phyloP scores from a whole-genome alignment of 2,329 filamentous ascomycete genomes.

The Aspergillus bombycis region DNA sequence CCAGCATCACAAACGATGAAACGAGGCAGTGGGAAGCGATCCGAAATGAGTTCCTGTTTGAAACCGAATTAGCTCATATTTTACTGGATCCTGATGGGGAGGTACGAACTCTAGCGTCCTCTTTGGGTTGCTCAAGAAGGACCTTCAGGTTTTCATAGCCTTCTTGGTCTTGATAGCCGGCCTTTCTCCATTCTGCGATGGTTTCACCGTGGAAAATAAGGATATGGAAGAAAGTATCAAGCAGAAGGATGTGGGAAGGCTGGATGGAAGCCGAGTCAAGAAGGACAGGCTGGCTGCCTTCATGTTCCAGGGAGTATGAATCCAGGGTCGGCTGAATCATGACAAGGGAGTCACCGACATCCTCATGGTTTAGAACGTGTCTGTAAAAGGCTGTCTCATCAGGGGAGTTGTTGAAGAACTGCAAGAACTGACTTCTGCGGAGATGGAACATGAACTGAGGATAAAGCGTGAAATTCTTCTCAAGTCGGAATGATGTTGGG shows the following conservation, averaged over 20 bases:
- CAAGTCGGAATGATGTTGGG: constrained; percentile 90
- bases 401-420: constrained; percentile 99
- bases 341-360: constrained; percentile 92
- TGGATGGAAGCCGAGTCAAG: constrained; percentile 97
- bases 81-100: not conserved
- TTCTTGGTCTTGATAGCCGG: constrained; percentile 96
- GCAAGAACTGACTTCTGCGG: constrained; percentile 92
- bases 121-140: constrained; percentile 89
- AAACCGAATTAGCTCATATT: constrained; percentile 9
- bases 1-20: constrained; percentile 99
- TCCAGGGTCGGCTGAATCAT: constrained; percentile 99
- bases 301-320: constrained; percentile 95
- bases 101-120: constrained; percentile 81
- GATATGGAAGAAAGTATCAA: constrained; percentile 99
- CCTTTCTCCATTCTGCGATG: constrained; percentile 96
- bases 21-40: constrained; percentile 95
- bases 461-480: constrained; percentile 99
- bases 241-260: constrained; percentile 85
- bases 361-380: constrained; percentile 95
- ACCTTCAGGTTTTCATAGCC: constrained; percentile 95
- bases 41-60: constrained; percentile 86
- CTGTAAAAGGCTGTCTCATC: constrained; percentile 99
- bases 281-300: constrained; percentile 88
- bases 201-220: constrained; percentile 99
- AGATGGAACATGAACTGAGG: constrained; percentile 99